Evolutionary conservation across 495 filamentous ascomycete genomes (phyloP).

Genomic region (Neurospora cerealis): DNA sequence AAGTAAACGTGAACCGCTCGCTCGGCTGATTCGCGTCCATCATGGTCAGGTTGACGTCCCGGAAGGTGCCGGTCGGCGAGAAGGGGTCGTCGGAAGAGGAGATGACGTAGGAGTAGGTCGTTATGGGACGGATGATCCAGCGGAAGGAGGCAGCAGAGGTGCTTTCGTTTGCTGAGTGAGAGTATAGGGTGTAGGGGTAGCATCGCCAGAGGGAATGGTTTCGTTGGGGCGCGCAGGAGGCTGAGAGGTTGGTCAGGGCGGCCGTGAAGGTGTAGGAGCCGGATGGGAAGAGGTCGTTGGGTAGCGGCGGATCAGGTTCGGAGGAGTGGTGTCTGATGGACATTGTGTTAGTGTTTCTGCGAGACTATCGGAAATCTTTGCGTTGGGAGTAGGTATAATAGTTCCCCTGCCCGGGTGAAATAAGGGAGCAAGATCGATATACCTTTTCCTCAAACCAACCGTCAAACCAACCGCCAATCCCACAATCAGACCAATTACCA

Average conservation of each 20-base stretch:
- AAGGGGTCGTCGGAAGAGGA: slow-evolving; percentile 41
- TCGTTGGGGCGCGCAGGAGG: slow-evolving; percentile 43
- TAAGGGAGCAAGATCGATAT: not conserved
- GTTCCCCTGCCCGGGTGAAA: not conserved
- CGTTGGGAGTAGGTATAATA: not conserved
- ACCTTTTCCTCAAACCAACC: slow-evolving; percentile 33
- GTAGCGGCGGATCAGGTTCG: not conserved
- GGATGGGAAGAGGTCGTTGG: slow-evolving; percentile 34
- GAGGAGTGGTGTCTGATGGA: not conserved
- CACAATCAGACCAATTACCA: slow-evolving; percentile 25
- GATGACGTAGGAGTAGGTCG: slow-evolving; percentile 25
- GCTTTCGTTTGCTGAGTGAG: slow-evolving; percentile 5
- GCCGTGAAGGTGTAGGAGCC: slow-evolving; percentile 46
- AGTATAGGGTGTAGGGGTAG: slow-evolving; percentile 41
- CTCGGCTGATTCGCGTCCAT: slow-evolving; percentile 56
- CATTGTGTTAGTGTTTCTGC: not conserved
- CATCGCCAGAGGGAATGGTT: slow-evolving; percentile 44
- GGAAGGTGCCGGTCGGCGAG: slow-evolving; percentile 56
- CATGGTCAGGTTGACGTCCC: slow-evolving; percentile 66
- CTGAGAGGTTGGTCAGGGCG: slow-evolving; percentile 37
- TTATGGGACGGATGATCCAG: slow-evolving; percentile 39
- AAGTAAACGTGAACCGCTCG: slow-evolving; percentile 43
- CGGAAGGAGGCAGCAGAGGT: slow-evolving; percentile 35
- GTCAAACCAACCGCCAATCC: slow-evolving; percentile 35
- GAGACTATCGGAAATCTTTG: not conserved